Conservation (phyloP, 108 stramenopile species). For the Phaeodactylum tricornutum region DNA sequence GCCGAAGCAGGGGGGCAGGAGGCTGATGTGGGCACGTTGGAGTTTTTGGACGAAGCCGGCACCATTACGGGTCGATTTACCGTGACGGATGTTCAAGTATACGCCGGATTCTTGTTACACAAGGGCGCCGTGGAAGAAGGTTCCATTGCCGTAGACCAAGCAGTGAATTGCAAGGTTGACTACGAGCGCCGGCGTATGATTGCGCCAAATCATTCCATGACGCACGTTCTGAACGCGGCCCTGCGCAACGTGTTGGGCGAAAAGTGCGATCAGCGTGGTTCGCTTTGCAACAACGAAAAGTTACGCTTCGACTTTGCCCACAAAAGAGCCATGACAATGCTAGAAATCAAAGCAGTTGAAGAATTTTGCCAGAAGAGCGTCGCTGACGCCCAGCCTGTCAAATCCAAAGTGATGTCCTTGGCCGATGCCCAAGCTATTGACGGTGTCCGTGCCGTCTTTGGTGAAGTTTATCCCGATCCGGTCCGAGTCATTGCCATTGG, state of each 20-base stretch:
- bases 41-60: conserved; percentile 42
- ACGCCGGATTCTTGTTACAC: conserved; percentile 89
- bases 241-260: conserved; percentile 85
- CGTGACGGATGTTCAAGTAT: conserved; percentile 78
- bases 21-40: conserved; percentile 75
- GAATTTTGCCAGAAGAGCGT: conserved; percentile 75
- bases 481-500: conserved; percentile 92
- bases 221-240: conserved; percentile 96
- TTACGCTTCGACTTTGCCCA: conserved; percentile 96
- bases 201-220: conserved; percentile 99
- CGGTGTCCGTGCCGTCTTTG: conserved; percentile 95
- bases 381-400: conserved; percentile 45
- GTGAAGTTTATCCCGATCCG: conserved; percentile 98
- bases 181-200: conserved; percentile 81
- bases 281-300: conserved; percentile 88
- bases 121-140: conserved; percentile 51
- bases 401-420: conserved; percentile 57
- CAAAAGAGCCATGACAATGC: conserved; percentile 75
- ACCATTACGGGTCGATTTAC: conserved; percentile 67
- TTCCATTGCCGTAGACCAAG: neutral
- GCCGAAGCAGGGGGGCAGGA: conserved; percentile 97
- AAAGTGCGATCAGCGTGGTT: conserved; percentile 80
- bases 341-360: conserved; percentile 81
- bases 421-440: conserved; percentile 77
- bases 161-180: conserved; percentile 82